phyloP scores from a whole-genome alignment of 768 basidiomycete species.

The Basidioascus undulatus region DNA sequence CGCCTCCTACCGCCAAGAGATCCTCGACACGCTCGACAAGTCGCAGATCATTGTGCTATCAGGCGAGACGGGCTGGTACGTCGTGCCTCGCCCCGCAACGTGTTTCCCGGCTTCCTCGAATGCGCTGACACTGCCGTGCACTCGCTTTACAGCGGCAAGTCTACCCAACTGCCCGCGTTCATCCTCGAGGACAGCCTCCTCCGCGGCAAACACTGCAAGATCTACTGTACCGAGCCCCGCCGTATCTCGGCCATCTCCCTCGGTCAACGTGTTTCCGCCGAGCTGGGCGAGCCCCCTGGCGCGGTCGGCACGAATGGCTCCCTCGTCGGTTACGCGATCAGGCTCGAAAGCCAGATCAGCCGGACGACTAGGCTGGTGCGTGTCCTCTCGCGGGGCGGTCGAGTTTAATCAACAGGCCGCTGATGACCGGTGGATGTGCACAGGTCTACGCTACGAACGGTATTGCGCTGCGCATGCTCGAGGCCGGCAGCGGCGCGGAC shows the following conservation, averaged over 20 bases:
- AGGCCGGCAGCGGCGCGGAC: constrained; percentile 43
- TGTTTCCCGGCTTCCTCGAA: constrained; percentile 8
- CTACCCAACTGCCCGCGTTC: constrained; percentile 83
- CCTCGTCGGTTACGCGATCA: constrained; percentile 80
- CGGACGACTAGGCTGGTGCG: constrained; percentile 49
- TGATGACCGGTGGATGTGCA: neutral
- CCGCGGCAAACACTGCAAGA: constrained; percentile 57
- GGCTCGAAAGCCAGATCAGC: constrained; percentile 66
- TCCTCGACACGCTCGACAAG: constrained; percentile 39
- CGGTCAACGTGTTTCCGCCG: constrained; percentile 78
- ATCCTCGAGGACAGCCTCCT: constrained; percentile 74
- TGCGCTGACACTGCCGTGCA: constrained; percentile 11
- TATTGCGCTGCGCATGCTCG: constrained; percentile 91
- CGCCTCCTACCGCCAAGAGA: constrained; percentile 49
- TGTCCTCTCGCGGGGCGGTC: too few relatives aligned
- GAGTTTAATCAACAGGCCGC: too few relatives aligned
- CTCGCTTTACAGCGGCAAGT: constrained; percentile 48
- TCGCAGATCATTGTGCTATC: constrained; percentile 73
- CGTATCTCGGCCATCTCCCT: constrained; percentile 89
- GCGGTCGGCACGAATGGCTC: constrained; percentile 51
- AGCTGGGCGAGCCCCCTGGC: constrained; percentile 64
- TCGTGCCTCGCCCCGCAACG: constrained; percentile 10
- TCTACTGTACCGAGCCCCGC: constrained; percentile 85
- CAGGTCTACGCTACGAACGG: constrained; percentile 71
- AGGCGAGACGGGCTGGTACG: constrained; percentile 51